Base-by-base conservation (phyloP, 208 protist genomes). In the Leishmania arabica region DNA sequence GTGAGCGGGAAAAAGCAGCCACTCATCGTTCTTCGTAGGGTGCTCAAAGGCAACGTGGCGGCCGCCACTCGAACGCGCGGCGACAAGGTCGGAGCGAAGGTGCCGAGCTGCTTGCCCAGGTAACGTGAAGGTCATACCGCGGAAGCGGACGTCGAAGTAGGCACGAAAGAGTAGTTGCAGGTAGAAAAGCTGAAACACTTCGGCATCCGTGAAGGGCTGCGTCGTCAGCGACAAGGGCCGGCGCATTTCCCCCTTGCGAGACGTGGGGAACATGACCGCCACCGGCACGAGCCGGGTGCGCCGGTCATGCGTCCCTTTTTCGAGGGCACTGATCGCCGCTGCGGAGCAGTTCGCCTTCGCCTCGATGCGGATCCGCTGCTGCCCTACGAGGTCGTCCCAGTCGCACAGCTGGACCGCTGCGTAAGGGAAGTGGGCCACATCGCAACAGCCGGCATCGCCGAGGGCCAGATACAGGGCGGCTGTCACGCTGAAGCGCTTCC, bases 181-280 rank as follows among this genome's bases (percentile, higher is more conserved):
- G 83, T 96, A 96, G 70, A 95, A 91, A 1, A 96, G 86, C 86
- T 97, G 92, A 79, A 97, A 97, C 37, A 97, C 85, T 81, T 97
- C 94, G 3, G 89, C 91, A 69, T 97, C 94, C 64, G 86, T 88
- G 80, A 95, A 97, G 27, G 92, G 89, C 64, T 88, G 66, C 51
- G 91, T 92, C 13, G 83, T 86, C 51, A 93, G 83, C 21, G 86
- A 91, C 21, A 82, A 73, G 2, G 85, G 84, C 2, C 66, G 58
- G 15, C 81, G 80, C 68, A 87, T 77, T 19, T 79, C 65, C 13
- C 86, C 86, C 40, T 89, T 89, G 70, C 77, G 86, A 2, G 79
- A 64, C 6, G 64, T 80, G 49, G 86, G 83, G n/a, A 86, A 77
- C 71, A 83, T 8, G n/a, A 89, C 77, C 40, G 86, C 86, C 4